Evolutionary conservation across 148 eudicot genomes (phyloP), one percentile per base, ranked within the genome.

Genomic region (Euryodendron excelsum): DNA sequence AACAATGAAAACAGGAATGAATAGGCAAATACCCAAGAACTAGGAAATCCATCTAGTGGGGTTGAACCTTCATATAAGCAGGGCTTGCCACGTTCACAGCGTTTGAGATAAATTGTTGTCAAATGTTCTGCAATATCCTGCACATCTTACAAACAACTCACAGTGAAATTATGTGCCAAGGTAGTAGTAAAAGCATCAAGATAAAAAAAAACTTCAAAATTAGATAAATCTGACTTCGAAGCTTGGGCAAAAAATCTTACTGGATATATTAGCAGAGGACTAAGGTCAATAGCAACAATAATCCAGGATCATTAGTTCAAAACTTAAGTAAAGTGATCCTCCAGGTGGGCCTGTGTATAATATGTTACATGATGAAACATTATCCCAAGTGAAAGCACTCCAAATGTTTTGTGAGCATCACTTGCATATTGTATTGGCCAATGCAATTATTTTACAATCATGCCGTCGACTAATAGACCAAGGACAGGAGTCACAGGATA

Each of bases 121-220:
- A 96, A 87, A 84, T 93, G 99, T 82, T 96, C 99, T 48, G 97
- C 98, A 85, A 96, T 88, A 78, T 96, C 99, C 99, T 96, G 87
- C 86, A 86, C 56, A 75, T 77, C 21, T 59, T 13, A 10, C 1
- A 31, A n/a, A 60, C 1, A 53, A 48, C 44, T 72, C 48, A 34
- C 8, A 3, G 10, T 25, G 25, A 20, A 62, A 7, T 73, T 23
- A 63, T 64, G 15, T 59, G 66, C 33, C 68, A 74, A 21, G 18
- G 11, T 12, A 69, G 68, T 74, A 31, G 3, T n/a, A 20, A 44
- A 75, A 76, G 27, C 71, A 72, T 25, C 9, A 25, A 25, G 4
- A 28, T 67, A 15, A 1, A 20, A 48, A 27, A 69, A 25, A 27
- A 2, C 5, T 18, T 5, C 5, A 15, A 30, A 27, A 14, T 28